Conservation (phyloP, 1,284 basidiomycete species). For the Fomitiporia mediterranea region DNA sequence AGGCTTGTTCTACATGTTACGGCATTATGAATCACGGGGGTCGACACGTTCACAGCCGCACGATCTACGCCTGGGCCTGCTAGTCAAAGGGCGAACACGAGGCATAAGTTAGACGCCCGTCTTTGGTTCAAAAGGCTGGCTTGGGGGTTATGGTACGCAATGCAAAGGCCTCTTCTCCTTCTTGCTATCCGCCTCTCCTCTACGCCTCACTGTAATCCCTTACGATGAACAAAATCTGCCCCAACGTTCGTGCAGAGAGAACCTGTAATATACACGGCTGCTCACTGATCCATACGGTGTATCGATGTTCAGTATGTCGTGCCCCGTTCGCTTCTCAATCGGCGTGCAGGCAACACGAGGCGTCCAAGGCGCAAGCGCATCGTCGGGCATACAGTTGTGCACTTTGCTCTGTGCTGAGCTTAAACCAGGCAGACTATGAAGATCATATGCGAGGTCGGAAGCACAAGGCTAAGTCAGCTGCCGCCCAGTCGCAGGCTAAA, state of each 20-base stretch:
- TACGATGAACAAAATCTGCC: background rate
- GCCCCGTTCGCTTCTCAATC: background rate
- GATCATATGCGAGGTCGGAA: background rate
- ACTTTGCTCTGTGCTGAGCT: background rate
- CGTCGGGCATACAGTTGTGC: background rate
- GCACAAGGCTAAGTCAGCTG: background rate
- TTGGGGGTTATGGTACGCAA: background rate
- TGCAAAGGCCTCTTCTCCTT: background rate
- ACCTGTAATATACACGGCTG: background rate
- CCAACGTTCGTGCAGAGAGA: no score
- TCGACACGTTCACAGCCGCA: no score
- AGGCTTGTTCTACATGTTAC: no score
- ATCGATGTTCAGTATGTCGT: background rate
- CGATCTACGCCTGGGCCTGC: no score
- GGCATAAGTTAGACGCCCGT: constrained; percentile 5
- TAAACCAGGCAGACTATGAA: background rate
- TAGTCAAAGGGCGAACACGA: no score
- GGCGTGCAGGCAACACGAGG: background rate
- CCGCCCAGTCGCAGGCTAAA: background rate
- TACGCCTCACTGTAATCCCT: background rate
- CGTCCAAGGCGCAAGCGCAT: background rate
- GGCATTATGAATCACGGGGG: no score
- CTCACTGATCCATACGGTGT: background rate
- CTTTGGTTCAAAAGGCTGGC: background rate
- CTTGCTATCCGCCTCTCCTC: no score